phyloP scores from a whole-genome alignment of 1,284 basidiomycete genomes.

The Boletus smithii region DNA sequence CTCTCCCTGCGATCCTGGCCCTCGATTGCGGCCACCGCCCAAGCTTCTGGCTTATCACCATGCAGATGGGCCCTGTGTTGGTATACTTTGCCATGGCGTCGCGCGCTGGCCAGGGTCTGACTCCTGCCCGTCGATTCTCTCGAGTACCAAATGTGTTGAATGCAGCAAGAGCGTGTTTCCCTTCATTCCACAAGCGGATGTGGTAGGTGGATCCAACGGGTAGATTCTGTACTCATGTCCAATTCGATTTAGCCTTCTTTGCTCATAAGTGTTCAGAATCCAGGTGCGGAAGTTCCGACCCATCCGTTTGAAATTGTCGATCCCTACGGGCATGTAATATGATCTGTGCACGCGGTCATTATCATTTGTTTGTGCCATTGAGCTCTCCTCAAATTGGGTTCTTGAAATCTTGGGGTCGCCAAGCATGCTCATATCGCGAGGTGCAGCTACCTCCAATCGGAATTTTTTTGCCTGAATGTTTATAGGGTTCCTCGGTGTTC shows the following conservation, averaged over 20 bases:
- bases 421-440: conserved; percentile 20
- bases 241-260: conserved; percentile 6
- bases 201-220: conserved; percentile 17
- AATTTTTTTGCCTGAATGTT: too few species aligned
- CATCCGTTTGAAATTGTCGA: conserved; percentile 23
- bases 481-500: too few species aligned
- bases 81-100: conserved; percentile 1
- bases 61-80: conserved; percentile 4
- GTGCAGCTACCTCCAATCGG: conserved; percentile 15
- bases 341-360: conserved; percentile 1
- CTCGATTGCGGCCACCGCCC: background rate
- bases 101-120: conserved; percentile 22
- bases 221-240: conserved; percentile 2
- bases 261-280: background rate
- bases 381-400: conserved; percentile 23
- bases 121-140: conserved; percentile 10
- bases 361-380: conserved; percentile 18
- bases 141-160: conserved; percentile 6
- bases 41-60: conserved; percentile 12
- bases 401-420: conserved; percentile 11
- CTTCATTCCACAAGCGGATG: conserved; percentile 15
- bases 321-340: conserved; percentile 6
- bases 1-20: conserved; percentile 4
- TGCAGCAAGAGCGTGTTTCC: conserved; percentile 20
- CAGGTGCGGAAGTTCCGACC: conserved; percentile 2